Base-by-base conservation (phyloP, 306 rosid genomes). In the Chamaecrista fasciculata region DNA sequence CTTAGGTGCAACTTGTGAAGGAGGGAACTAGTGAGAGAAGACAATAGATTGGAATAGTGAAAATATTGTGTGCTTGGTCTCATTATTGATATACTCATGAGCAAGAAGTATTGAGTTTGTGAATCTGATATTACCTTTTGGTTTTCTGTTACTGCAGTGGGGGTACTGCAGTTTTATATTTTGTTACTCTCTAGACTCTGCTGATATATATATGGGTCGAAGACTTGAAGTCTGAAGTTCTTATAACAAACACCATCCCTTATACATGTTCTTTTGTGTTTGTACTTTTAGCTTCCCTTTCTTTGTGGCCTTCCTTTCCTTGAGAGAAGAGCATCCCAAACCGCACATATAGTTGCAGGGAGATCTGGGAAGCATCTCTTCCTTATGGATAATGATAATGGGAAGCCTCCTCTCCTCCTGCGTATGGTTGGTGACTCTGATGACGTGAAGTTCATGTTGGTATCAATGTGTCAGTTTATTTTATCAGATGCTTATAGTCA, bases 291-390 rank as follows among this genome's bases (percentile, higher is more conserved):
- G 98, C 88, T 90, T 50, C 98, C 98, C 2, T 50, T 94, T 71
- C 96, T 94, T 52, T 86, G 96, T 39, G 98, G 98, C 64, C 89
- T 94, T 73, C 89, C 94, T 76, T 90, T 90, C 79, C 96, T 94
- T 51, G 97, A 94, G 84, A 88, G 89, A 85, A 85, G 87, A 73
- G 98, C 97, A 33, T 79, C 96, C 46, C 83, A 90, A 82, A 84
- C 98, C 49, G 97, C 98, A 20, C 98, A 93, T 85, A 82, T 90
- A 75, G 76, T 94, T 77, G 96, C 78, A 34, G 98, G 97, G 75
- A 86, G 91, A 85, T 80, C 98, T 12, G 98, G 98, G 66, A 94
- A 94, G 84, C 97, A 94, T 82, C 96, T 94, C 34, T 94, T 94
- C 80, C 94, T 94, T 28, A 84, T 82, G 49, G 98, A 94, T 60